Conservation (phyloP, 225 moss, liverwort and hornwort genomes). For the Marchantia paleacea region DNA sequence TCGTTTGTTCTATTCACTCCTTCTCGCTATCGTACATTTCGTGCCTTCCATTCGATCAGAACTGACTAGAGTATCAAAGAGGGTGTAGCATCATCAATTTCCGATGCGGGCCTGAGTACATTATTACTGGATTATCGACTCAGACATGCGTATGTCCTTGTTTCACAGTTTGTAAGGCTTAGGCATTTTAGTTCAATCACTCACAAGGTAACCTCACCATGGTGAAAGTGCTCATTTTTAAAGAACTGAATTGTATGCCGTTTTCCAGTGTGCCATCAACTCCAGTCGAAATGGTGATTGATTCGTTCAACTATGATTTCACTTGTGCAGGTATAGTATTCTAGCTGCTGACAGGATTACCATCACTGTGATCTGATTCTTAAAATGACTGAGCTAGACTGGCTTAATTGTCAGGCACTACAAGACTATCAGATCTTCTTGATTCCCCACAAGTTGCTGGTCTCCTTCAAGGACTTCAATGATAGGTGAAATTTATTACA, state of each 20-base stretch:
- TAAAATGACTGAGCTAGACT: neutral
- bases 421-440: neutral
- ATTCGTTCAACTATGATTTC: conserved; percentile 47
- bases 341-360: neutral
- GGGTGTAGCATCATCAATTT: neutral
- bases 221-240: neutral
- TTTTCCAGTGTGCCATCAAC: conserved; percentile 38
- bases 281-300: conserved; percentile 50
- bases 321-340: conserved; percentile 45
- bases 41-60: neutral
- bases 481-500: neutral
- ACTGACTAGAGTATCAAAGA: neutral
- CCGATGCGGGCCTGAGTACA: no score
- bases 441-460: neutral
- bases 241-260: neutral
- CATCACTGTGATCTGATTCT: neutral
- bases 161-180: no score
- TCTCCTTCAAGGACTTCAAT: neutral
- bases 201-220: neutral
- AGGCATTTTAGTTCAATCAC: no score
- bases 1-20: no score
- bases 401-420: neutral
- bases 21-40: neutral
- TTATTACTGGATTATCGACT: no score
- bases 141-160: no score